Base-by-base conservation (phyloP, 441 rosid genomes). In the Arabidopsis hybrid region DNA sequence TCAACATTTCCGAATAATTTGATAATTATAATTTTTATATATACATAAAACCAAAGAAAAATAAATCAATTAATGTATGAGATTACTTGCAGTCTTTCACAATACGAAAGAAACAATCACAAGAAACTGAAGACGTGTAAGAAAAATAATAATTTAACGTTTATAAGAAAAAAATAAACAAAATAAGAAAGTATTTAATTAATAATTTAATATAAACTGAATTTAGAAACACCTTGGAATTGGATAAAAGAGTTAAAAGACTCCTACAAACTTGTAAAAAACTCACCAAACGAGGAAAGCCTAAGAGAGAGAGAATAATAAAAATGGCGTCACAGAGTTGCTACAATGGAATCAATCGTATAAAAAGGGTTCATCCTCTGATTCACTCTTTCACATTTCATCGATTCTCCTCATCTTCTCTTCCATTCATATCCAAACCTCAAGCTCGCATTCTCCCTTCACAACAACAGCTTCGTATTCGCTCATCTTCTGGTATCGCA, bases 271-370 rank as follows among this genome's bases (percentile, higher is more conserved):
- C 52, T 36, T 61, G 74, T 75, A 52, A 59, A 64, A 49, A 66
- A 13, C 26, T 34, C 49, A 16, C 3, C 26, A 50, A 51, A 60
- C 39, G 17, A 60, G 35, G 60, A 38, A 53, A 56, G 43, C 57
- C 4, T n/a, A n/a, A 58, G 42, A 60, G 43, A 60, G n/a, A 53
- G 45, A 49, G 36, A 59, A 45, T 26, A 26, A 26, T 26, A 74
- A 87, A 47, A 76, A 91, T 89, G 93, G 84, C 67, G 80, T 81
- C 93, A 74, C 82, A 69, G 45, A 58, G 70, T 12, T 72, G 80
- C 76, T 74, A 47, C 85, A 71, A 73, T 75, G 49, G 73, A 10
- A 72, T 64, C 13, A 40, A 35, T 9, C 26, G 53, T 93, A 91
- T 91, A 89, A 89, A 89, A 86, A 84, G 77, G 76, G n/a, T 7